These are phyloP conservation scores for Petunia axillaris DNA, from an alignment of 257 asterid genomes.

Conservation along the genomic window DNA sequence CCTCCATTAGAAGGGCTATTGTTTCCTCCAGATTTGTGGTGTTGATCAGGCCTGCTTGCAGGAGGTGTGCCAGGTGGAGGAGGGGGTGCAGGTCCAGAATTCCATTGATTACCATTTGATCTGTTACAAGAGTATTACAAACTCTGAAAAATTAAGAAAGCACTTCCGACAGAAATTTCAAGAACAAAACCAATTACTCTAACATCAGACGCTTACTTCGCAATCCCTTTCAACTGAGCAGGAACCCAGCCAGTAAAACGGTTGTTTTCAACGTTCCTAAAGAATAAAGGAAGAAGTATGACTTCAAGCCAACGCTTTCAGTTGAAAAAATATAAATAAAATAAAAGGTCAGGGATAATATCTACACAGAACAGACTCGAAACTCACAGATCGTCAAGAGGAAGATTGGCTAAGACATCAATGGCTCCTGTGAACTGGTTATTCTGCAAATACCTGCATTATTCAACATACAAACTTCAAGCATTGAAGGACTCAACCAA, in stretches of 20 bases:
- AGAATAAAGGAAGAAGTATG: slow-evolving; percentile 18
- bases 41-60: slow-evolving; percentile 53
- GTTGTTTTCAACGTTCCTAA: slow-evolving; percentile 86
- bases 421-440: slow-evolving; percentile 91
- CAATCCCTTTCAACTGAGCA: slow-evolving; percentile 65
- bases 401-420: slow-evolving; percentile 84
- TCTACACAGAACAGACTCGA: neutral
- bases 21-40: slow-evolving; percentile 54
- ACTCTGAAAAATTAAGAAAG: slow-evolving; percentile 4
- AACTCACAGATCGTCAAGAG: slow-evolving; percentile 80
- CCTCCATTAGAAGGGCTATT: slow-evolving; percentile 48
- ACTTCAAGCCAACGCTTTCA: slow-evolving; percentile 16
- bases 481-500: slow-evolving; percentile 22
- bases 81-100: slow-evolving; percentile 88
- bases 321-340: neutral
- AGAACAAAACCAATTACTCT: neutral
- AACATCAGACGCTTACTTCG: slow-evolving; percentile 50
- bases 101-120: slow-evolving; percentile 70
- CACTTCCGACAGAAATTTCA: neutral
- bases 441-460: slow-evolving; percentile 84
- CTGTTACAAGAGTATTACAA: slow-evolving; percentile 44
- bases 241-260: slow-evolving; percentile 93
- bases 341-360: slow-evolving; percentile 20
- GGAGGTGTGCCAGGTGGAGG: slow-evolving; percentile 98
- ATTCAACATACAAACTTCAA: slow-evolving; percentile 28